Conservation (phyloP, 1,284 basidiomycete genomes). For the Hemileccinum hortonii region DNA sequence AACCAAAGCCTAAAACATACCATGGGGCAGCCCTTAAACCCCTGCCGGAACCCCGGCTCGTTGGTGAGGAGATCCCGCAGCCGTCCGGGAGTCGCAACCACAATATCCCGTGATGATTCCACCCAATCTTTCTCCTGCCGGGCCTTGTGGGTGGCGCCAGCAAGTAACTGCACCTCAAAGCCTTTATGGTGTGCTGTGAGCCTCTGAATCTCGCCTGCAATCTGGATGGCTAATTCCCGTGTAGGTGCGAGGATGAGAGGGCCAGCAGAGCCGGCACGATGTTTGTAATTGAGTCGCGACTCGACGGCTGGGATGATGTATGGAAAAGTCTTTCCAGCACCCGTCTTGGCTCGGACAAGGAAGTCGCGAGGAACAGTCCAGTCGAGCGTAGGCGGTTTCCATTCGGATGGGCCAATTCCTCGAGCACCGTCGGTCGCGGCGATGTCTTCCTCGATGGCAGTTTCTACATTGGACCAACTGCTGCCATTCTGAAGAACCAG, state of each 20-base stretch:
- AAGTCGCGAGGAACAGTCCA: conserved; percentile 51
- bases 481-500: too few species aligned
- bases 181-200: conserved; percentile 64
- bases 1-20: conserved; percentile 38
- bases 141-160: conserved; percentile 75
- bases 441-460: neutral
- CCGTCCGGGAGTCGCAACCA: conserved; percentile 93
- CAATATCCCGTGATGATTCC: conserved; percentile 72
- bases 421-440: conserved; percentile 8
- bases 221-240: conserved; percentile 92
- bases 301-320: conserved; percentile 91
- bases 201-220: conserved; percentile 81
- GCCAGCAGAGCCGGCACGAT: conserved; percentile 53
- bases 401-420: conserved; percentile 6
- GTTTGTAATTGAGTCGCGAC: conserved; percentile 55
- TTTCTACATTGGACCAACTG: too few species aligned
- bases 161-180: conserved; percentile 75
- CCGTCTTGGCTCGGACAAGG: conserved; percentile 86
- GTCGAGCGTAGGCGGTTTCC: conserved; percentile 29
- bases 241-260: conserved; percentile 91
- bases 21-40: conserved; percentile 56
- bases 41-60: conserved; percentile 56
- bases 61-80: conserved; percentile 76
- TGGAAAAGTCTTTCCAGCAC: conserved; percentile 90
- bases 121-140: conserved; percentile 70